Percentiles rank a stretch among this genome's conserved stretches.
These are phyloP conservation scores for Murraya koenigii DNA, from an alignment of 345 rosid genomes.

Conservation along the genomic window DNA sequence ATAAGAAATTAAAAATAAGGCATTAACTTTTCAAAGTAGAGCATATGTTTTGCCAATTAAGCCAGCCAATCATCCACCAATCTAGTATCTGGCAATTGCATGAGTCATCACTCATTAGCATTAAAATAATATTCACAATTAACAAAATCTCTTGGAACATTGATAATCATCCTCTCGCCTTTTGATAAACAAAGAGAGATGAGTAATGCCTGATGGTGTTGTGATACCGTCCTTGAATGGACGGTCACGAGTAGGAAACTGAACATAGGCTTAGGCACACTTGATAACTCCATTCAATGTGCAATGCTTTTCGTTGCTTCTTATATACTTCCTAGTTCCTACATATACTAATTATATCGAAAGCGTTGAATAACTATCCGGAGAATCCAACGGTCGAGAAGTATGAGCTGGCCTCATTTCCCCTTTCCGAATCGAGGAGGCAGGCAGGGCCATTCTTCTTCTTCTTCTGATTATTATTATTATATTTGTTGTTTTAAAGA, in stretches of 20 bases:
- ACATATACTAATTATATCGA: not conserved
- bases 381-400: constrained; percentile 26
- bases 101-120: not conserved
- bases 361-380: not conserved
- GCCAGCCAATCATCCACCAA: not conserved
- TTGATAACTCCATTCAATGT: not conserved
- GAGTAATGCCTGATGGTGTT: no score
- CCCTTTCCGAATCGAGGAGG: not conserved
- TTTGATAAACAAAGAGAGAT: no score
- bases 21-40: not conserved
- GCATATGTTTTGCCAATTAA: not conserved
- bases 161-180: no score
- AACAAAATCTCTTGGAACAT: no score
- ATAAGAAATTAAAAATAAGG: no score
- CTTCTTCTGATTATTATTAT: not conserved
- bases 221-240: no score
- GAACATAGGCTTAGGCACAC: not conserved
- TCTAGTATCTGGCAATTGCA: not conserved
- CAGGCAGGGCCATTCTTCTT: not conserved
- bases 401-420: constrained; percentile 1
- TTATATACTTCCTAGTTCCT: fast-evolving
- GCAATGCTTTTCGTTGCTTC: not conserved
- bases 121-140: not conserved
- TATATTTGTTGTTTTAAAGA: no score
- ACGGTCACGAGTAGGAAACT: no score